Evolutionary conservation across 2,329 filamentous ascomycete species (phyloP).

Genomic region (Plenodomus lindquistii): DNA sequence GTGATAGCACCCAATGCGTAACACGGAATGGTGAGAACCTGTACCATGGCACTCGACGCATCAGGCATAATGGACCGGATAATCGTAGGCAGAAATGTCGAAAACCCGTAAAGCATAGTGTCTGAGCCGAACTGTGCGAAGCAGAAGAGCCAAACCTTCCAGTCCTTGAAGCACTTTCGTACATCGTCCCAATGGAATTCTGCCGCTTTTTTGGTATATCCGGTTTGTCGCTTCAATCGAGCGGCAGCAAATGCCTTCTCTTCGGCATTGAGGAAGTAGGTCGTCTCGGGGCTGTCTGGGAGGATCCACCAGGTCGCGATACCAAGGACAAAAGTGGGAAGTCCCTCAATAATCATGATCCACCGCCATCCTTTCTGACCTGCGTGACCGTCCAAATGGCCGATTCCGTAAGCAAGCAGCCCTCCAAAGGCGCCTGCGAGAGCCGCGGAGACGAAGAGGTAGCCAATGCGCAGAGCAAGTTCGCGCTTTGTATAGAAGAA

Average conservation of each 20-base stretch:
- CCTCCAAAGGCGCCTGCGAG: slow-evolving; percentile 74
- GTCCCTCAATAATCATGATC: slow-evolving; percentile 67
- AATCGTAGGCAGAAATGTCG: slow-evolving; percentile 78
- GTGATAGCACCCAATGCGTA: slow-evolving; percentile 72
- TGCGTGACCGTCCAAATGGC: slow-evolving; percentile 68
- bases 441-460: slow-evolving; percentile 72
- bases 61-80: slow-evolving; percentile 67
- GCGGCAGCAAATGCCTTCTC: slow-evolving; percentile 63
- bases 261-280: slow-evolving; percentile 61
- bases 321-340: slow-evolving; percentile 59
- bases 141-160: slow-evolving; percentile 75
- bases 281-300: slow-evolving; percentile 68
- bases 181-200: slow-evolving; percentile 67
- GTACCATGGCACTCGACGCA: slow-evolving; percentile 68
- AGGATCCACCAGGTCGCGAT: slow-evolving; percentile 61
- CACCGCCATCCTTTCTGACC: slow-evolving; percentile 72
- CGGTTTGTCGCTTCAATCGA: slow-evolving; percentile 56
- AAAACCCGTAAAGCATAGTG: slow-evolving; percentile 78
- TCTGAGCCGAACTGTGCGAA: slow-evolving; percentile 72
- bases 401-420: slow-evolving; percentile 73
- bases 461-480: slow-evolving; percentile 72
- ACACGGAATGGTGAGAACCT: slow-evolving; percentile 77
- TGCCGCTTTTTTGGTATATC: slow-evolving; percentile 53
- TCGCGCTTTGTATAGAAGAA: slow-evolving; percentile 77
- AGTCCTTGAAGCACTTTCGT: slow-evolving; percentile 68